Conservation (phyloP, 2,329 filamentous ascomycete genomes). For the Lachnellula hyalina region DNA sequence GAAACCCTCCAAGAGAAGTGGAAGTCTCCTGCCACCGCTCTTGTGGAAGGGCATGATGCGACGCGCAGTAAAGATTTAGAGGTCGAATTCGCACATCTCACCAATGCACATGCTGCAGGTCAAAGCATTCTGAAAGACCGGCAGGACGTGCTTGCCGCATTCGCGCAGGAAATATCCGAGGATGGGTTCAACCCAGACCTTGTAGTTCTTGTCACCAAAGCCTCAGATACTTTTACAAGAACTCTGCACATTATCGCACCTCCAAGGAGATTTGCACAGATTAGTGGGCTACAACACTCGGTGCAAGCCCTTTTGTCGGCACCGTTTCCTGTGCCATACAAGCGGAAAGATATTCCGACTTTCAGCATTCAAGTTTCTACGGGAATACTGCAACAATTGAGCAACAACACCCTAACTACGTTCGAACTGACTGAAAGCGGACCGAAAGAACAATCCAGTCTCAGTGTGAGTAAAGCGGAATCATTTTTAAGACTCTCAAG, state of each 20-base stretch:
- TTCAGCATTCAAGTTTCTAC: constrained; percentile 59
- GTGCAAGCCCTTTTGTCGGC: constrained; percentile 27
- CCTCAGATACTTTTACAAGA: constrained; percentile 12
- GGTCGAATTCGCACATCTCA: constrained; percentile 31
- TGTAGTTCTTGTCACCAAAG: constrained; percentile 40
- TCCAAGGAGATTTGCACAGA: constrained; percentile 21
- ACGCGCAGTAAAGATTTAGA: constrained; percentile 30
- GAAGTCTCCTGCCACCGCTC: constrained; percentile 36
- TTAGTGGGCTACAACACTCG: constrained; percentile 20
- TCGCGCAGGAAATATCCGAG: constrained; percentile 42
- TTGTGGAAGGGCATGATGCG: constrained; percentile 31
- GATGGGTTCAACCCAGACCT: constrained; percentile 46
- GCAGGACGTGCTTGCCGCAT: constrained; percentile 46
- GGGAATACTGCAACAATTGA: constrained; percentile 58
- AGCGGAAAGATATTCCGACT: constrained; percentile 5
- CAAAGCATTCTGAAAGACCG: constrained; percentile 43
- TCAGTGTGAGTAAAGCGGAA: constrained; percentile 46
- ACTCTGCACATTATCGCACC: constrained; percentile 29
- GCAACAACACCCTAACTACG: constrained; percentile 47
- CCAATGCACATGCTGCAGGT: constrained; percentile 28
- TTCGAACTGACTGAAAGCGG: constrained; percentile 60
- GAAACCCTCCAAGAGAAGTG: constrained; percentile 47
- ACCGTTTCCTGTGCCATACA: constrained; percentile 12
- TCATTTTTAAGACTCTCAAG: constrained; percentile 64
- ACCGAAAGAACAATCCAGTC: constrained; percentile 53